Evolutionary conservation across 75 land plant species (phyloP), one percentile per base, ranked within the genome.

Genomic region (Cunninghamia lanceolata): DNA sequence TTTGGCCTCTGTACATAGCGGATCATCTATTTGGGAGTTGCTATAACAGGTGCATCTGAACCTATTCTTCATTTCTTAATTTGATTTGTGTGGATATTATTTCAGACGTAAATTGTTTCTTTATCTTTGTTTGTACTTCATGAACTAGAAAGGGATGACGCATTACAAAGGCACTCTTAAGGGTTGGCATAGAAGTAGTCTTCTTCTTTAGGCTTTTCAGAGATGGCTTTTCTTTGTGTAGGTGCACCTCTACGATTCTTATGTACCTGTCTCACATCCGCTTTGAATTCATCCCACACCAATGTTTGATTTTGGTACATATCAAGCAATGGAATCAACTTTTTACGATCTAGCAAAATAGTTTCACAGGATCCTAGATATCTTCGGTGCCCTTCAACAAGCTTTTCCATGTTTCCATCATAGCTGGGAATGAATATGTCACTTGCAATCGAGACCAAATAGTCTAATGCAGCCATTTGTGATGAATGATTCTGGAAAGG

Each of bases 341-440:
- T 63, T 86, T 71, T 89, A 17, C 91, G 86, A 79, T 93, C 91
- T 82, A 93, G 66, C 36, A 91, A 63, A 11, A 93, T 84, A 0
- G 93, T 91, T 76, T 87, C 87, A 4, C 88, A 82, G 66, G 85
- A 93, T 6, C 94, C 94, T 86, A 87, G 70, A 84, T 93, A 91
- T 78, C 94, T 95, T 40, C 99, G 93, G 82, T 96, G 99, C 45
- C 99, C 99, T 91, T 97, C 95, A 45, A 95, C 99, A 82, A 96
- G 91, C 84, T 96, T 97, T 36, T 98, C 98, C 99, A 97, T 97
- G 92, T 97, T 97, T 17, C 99, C 99, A 93, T 97, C 96, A 85
- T 93, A 96, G 2, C 95, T 96, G 4, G 99, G 95, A 85, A 97
- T 88, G 84, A 94, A 97, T 14, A 93, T 89, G 81, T 97, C 93